Conservation (phyloP, 2,329 filamentous ascomycete genomes). For the Verticillium nubilum region DNA sequence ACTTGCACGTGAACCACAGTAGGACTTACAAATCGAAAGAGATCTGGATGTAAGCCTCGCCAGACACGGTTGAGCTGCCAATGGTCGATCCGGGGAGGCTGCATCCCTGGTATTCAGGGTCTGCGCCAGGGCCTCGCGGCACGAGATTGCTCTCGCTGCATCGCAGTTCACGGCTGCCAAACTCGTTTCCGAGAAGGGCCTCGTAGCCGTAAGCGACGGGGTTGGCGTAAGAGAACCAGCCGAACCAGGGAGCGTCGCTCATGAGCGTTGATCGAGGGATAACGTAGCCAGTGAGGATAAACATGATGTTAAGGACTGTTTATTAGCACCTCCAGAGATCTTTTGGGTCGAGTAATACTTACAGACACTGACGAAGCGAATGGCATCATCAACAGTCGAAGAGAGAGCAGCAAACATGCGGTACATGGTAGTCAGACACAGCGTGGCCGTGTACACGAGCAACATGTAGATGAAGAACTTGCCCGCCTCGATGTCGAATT, state of each 20-base stretch:
- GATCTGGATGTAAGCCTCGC: constrained; percentile 47
- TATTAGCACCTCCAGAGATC: constrained; percentile 26
- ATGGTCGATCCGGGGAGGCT: constrained; percentile 44
- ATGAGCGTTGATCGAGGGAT: constrained; percentile 52
- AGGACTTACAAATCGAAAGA: constrained; percentile 42
- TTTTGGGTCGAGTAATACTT: too few relatives aligned
- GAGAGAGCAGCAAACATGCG: constrained; percentile 47
- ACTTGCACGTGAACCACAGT: neutral
- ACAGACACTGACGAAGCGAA: constrained; percentile 28
- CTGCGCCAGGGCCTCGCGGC: constrained; percentile 34
- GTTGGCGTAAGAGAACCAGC: constrained; percentile 63
- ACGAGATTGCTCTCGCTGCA: constrained; percentile 39
- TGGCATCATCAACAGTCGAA: constrained; percentile 57
- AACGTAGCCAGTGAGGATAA: constrained; percentile 64
- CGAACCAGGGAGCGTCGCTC: constrained; percentile 61
- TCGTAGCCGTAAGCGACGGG: constrained; percentile 63
- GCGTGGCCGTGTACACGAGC: constrained; percentile 8
- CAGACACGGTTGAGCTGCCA: constrained; percentile 43
- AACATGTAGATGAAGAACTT: constrained; percentile 11
- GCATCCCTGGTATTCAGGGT: constrained; percentile 47
- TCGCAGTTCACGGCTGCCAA: constrained; percentile 45
- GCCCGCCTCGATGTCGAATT: constrained; percentile 8
- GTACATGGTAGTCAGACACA: constrained; percentile 11
- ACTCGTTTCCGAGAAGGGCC: constrained; percentile 49
- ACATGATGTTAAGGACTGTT: constrained; percentile 52